Conservation (phyloP, 768 basidiomycete species). For the Polyporus arcularius region DNA sequence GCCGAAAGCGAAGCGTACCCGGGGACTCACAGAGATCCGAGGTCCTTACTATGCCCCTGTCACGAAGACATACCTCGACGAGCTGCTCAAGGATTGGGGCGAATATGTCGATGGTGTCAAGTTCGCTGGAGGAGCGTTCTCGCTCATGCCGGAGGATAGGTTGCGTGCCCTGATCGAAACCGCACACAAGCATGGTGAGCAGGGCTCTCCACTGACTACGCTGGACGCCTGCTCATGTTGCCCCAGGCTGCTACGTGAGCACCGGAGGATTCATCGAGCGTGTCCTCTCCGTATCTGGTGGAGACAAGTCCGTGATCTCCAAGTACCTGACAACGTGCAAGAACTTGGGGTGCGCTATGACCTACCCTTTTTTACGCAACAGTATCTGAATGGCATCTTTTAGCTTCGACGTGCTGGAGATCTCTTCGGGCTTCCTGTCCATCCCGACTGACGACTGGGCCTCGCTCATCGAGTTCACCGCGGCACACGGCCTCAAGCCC, state of each 20-base stretch:
- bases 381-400: no score
- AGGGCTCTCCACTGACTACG: no score
- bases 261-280: slow-evolving; percentile 46
- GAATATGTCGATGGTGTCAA: slow-evolving; percentile 47
- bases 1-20: slow-evolving; percentile 34
- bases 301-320: slow-evolving; percentile 34
- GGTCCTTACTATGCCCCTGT: slow-evolving; percentile 47
- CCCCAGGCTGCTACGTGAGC: slow-evolving; percentile 37
- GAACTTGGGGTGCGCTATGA: slow-evolving; percentile 34
- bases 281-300: slow-evolving; percentile 36
- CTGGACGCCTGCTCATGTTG: not conserved
- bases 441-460: slow-evolving; percentile 47
- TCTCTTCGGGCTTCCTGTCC: slow-evolving; percentile 48
- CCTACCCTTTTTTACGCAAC: not conserved
- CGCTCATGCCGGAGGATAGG: slow-evolving; percentile 42
- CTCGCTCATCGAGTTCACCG: slow-evolving; percentile 40
- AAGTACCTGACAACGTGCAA: slow-evolving; percentile 40
- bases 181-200: slow-evolving; percentile 39
- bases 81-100: slow-evolving; percentile 43
- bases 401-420: slow-evolving; percentile 47
- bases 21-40: slow-evolving; percentile 46
- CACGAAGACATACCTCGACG: slow-evolving; percentile 42
- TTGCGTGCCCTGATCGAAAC: slow-evolving; percentile 41
- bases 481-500: slow-evolving; percentile 40
- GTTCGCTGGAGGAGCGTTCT: slow-evolving; percentile 46